A percentile compares a stretch with the other conserved stretches of the same genome.
These are phyloP conservation scores for Boletus reticuloceps DNA, from an alignment of 768 basidiomycete genomes.

Conservation along the genomic window DNA sequence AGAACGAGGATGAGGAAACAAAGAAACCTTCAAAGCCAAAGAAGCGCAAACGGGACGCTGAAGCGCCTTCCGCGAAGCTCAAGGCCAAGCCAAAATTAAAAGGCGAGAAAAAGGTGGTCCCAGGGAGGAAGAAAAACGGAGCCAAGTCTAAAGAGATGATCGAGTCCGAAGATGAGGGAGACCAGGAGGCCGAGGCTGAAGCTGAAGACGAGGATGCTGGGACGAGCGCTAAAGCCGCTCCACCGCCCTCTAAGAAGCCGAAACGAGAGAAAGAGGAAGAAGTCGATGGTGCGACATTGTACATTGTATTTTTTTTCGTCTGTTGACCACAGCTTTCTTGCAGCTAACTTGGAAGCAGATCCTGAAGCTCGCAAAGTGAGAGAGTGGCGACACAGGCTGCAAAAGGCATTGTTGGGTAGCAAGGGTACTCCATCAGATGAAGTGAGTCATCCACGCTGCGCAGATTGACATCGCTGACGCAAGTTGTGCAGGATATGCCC, in stretches of 20 bases:
- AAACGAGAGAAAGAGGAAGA: conserved; percentile 62
- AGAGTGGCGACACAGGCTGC: conserved; percentile 90
- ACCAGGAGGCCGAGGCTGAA: conserved; percentile 46
- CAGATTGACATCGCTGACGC: conserved; percentile 6
- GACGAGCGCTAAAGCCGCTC: conserved; percentile 51
- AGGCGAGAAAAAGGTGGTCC: conserved; percentile 35
- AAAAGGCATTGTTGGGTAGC: conserved; percentile 78
- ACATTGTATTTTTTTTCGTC: not conserved
- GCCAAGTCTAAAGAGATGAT: conserved; percentile 59
- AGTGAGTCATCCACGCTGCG: conserved; percentile 37
- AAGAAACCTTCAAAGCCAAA: conserved; percentile 45
- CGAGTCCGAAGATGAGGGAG: conserved; percentile 65
- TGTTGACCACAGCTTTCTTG: conserved; percentile 4
- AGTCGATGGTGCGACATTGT: conserved; percentile 47
- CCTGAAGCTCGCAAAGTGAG: conserved; percentile 73
- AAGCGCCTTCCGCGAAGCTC: conserved; percentile 37
- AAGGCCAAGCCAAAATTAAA: conserved; percentile 48
- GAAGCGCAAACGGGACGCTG: conserved; percentile 65
- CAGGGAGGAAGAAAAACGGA: conserved; percentile 52
- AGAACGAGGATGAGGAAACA: conserved; percentile 50
- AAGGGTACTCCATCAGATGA: conserved; percentile 63
- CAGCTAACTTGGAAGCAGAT: conserved; percentile 49
- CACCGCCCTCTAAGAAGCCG: conserved; percentile 64
- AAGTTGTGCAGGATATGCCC: conserved; percentile 66
- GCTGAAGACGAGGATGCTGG: conserved; percentile 46